A percentile compares a stretch with the other conserved stretches of the same genome.
These are phyloP conservation scores for Saturnispora gosingensis DNA, from an alignment of 805 yeast genomes.

Conservation along the genomic window DNA sequence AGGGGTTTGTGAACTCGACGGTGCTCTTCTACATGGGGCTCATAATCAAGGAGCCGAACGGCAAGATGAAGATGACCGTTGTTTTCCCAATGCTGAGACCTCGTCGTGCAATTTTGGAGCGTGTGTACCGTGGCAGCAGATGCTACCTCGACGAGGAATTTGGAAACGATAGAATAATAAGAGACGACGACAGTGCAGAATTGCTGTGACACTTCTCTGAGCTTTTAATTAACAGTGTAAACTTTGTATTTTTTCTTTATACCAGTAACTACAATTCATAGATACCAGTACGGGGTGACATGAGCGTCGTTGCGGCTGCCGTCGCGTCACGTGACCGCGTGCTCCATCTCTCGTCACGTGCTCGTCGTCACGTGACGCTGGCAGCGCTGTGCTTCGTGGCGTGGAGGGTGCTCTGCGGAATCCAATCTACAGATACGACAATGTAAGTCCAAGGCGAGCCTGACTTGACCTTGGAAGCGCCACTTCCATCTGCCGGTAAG, in stretches of 20 bases:
- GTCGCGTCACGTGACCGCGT: no score
- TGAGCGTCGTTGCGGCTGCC: no score
- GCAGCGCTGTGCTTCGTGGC: no score
- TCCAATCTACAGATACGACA: no score
- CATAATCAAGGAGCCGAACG: slow-evolving; percentile 34
- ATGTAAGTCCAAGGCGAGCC: no score
- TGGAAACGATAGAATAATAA: background rate
- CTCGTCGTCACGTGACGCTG: no score
- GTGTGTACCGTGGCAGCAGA: slow-evolving; percentile 21
- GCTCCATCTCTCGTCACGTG: no score
- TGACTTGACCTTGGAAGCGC: no score
- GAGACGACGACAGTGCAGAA: background rate
- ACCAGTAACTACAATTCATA: background rate
- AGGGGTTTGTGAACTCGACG: slow-evolving; percentile 61
- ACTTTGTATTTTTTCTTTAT: background rate
- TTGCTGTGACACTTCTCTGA: background rate
- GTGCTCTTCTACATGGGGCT: slow-evolving; percentile 59
- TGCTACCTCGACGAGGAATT: background rate
- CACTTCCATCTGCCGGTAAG: no score
- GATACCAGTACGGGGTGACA: no score
- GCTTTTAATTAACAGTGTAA: background rate
- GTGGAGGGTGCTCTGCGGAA: no score
- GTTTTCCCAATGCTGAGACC: slow-evolving; percentile 27
- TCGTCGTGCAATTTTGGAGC: slow-evolving; percentile 22
- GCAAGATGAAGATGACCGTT: slow-evolving; percentile 18